Evolutionary conservation across 2,329 filamentous ascomycete genomes (phyloP).

Genomic region (Sarocladium strictum): DNA sequence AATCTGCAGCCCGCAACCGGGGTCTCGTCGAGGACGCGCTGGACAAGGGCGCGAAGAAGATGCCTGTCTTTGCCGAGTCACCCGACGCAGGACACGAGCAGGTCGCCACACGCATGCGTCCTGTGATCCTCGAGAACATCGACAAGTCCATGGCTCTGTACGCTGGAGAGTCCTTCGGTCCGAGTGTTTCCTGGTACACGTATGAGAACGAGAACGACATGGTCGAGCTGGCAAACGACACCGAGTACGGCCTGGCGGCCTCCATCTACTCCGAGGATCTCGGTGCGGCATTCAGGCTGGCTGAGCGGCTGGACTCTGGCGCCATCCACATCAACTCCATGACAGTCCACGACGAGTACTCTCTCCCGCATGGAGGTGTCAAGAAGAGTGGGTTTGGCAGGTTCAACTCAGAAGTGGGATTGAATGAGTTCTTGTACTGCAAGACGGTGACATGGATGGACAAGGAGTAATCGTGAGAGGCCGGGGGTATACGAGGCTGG

Average conservation of each 20-base stretch:
- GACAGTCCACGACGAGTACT: constrained; percentile 57
- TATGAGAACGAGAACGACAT: constrained; percentile 29
- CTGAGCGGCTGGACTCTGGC: constrained; percentile 50
- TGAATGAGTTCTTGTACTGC: constrained; percentile 16
- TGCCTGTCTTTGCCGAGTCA: constrained; percentile 20
- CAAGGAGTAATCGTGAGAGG: neutral
- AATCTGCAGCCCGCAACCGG: neutral
- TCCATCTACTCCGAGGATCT: constrained; percentile 53
- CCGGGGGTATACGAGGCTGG: too few species aligned
- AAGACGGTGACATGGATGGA: constrained; percentile 12
- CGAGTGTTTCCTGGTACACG: constrained; percentile 23
- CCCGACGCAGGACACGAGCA: neutral
- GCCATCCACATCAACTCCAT: constrained; percentile 57
- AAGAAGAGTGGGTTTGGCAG: constrained; percentile 59
- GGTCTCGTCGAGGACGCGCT: neutral
- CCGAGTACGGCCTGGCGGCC: constrained; percentile 48
- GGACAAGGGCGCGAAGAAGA: neutral
- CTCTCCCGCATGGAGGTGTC: constrained; percentile 59
- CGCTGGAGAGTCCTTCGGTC: constrained; percentile 30
- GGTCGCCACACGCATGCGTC: constrained; percentile 23
- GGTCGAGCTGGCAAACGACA: constrained; percentile 32
- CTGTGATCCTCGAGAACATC: constrained; percentile 25
- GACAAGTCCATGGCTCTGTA: constrained; percentile 25
- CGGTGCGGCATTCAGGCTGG: constrained; percentile 31
- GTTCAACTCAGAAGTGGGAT: constrained; percentile 33